Base-by-base conservation (phyloP, 139 green algal genomes). In the Zygnema circumcarinatum region DNA sequence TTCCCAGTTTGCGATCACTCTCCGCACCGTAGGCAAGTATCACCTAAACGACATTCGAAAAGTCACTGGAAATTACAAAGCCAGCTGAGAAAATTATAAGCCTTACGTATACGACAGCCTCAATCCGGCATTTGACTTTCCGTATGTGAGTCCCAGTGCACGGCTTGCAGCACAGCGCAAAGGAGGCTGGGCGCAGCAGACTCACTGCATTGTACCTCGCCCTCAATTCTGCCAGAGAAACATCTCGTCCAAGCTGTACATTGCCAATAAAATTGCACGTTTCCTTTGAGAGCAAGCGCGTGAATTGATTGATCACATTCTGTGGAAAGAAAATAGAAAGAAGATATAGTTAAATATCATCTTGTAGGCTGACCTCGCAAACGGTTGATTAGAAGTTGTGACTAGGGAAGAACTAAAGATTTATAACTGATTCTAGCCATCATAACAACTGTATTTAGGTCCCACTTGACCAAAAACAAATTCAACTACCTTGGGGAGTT, bases 301-400 rank as follows among this genome's bases (percentile, higher is more conserved):
- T 92, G 76, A 98, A 98, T 80, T 98, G 95, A 88, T 97, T 95
- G 73, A 92, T 96, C 20, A 98, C 96, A 87, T 97, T 98, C 94
- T 97, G 94, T 67, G 67, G 25, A 0, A 21, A 76, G 32, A 1
- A n/a, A n/a, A n/a, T n/a, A n/a, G 35, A 76, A 35, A 62, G 38
- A 76, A 54, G 16, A 76, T 53, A 56, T 36, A 36, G 25, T 33
- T 76, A 76, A 76, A 33, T n/a, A n/a, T n/a, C n/a, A n/a, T n/a
- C n/a, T n/a, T n/a, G n/a, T n/a, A n/a, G n/a, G n/a, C n/a, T n/a
- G n/a, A n/a, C n/a, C n/a, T n/a, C n/a, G n/a, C n/a, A n/a, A n/a
- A n/a, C n/a, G n/a, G n/a, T n/a, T n/a, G n/a, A n/a, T n/a, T n/a
- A n/a, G n/a, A n/a, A n/a, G n/a, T n/a, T n/a, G n/a, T n/a, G n/a